Evolutionary conservation across 805 yeast species (phyloP), one percentile per base, ranked within the genome.

Genomic region (Candida odintsovae): DNA sequence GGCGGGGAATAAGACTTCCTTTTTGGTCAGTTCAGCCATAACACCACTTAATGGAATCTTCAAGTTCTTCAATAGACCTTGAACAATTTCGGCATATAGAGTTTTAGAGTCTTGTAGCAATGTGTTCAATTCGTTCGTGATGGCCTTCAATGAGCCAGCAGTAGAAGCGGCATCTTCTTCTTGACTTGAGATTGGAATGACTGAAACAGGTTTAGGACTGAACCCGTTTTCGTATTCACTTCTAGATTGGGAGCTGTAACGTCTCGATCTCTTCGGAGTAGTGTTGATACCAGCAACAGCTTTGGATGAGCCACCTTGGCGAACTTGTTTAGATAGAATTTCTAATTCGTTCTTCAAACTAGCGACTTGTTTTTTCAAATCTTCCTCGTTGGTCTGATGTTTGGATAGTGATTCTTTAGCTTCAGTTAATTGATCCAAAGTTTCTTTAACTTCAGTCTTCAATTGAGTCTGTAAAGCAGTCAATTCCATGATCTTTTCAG

Each of bases 1-100:
- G 2, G 97, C 94, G 23, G 99, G 99, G 81, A 90, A 94, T 45
- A 94, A 73, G 11, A 92, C 95, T 64, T 94, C 98, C 61, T 90
- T 89, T 62, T 88, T 78, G 15, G 90, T 82, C 53, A 89, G 72
- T 58, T 83, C 88, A 41, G 88, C 83, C 39, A 94, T 90, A 41
- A 86, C 88, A 50, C 89, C 86, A 20, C 95, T 84, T 35, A 83
- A 80, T 40, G 98, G 97, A 45, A 90, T 80, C 66, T 81, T 86
- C 65, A 92, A 75, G 11, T 89, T 90, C 70, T 82, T 85, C 61
- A 94, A 73, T 50, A 94, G 72, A 6, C 96, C 95, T 56, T 85
- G 90, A 26, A 90, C 84, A 42, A 89, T 86, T 66, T 92, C 97
- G 50, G 79, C 75, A 63, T 87, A 92, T 52, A 92, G 70, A 44